Conservation (phyloP, 257 asterid genomes). For the Buddleja alternifolia region DNA sequence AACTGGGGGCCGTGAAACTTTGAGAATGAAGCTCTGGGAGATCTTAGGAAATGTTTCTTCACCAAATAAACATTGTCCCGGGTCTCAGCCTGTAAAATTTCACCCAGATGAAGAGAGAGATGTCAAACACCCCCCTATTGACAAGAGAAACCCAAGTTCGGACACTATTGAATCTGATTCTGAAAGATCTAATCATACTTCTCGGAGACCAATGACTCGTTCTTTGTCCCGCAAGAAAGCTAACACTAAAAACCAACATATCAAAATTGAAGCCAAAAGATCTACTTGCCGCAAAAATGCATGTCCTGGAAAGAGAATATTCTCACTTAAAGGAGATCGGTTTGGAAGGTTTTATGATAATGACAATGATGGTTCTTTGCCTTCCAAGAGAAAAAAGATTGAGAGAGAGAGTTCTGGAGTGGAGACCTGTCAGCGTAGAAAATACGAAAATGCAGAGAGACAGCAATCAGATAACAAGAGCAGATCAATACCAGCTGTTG, state of each 20-base stretch:
- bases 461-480: slow-evolving; percentile 41
- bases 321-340: slow-evolving; percentile 43
- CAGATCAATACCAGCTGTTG: slow-evolving; percentile 37
- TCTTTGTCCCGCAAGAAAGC: slow-evolving; percentile 52
- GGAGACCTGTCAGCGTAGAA: slow-evolving; percentile 35
- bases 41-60: slow-evolving; percentile 69
- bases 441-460: slow-evolving; percentile 39
- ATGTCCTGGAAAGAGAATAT: slow-evolving; percentile 36
- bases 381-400: slow-evolving; percentile 44
- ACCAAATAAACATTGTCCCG: slow-evolving; percentile 44
- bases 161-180: slow-evolving; percentile 91
- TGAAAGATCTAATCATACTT: slow-evolving; percentile 38
- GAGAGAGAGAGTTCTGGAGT: slow-evolving; percentile 40
- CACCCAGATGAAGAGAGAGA: slow-evolving; percentile 40
- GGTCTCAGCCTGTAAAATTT: slow-evolving; percentile 35
- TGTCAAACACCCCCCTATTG: slow-evolving; percentile 37
- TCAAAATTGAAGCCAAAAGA: slow-evolving; percentile 39
- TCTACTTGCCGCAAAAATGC: slow-evolving; percentile 38
- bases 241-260: slow-evolving; percentile 39
- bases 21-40: slow-evolving; percentile 80
- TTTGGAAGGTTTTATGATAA: slow-evolving; percentile 44
- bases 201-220: slow-evolving; percentile 56
- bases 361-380: slow-evolving; percentile 42
- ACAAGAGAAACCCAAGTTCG: slow-evolving; percentile 51
- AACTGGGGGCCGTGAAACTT: slow-evolving; percentile 55